Evolutionary conservation across 2,329 filamentous ascomycete species (phyloP), one percentile per base, ranked within the genome.

Genomic region (Fulvia fulva): DNA sequence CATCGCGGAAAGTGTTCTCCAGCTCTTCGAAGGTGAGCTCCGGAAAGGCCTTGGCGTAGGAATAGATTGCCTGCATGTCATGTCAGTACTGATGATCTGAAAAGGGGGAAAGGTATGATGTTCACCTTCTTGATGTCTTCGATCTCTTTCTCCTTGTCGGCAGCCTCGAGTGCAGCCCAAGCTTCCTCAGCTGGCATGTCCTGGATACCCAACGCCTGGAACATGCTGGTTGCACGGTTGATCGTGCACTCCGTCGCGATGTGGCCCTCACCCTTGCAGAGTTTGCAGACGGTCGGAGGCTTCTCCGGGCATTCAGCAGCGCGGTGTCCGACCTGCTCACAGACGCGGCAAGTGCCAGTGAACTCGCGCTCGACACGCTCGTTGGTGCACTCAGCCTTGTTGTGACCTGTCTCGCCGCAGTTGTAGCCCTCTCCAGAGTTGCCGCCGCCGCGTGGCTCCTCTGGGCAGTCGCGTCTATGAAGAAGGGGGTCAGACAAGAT

Each of bases 251-350:
- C 77, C 28, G 74, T 69, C 8, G 78, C 75, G 21, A 73, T 67
- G 67, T 90, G 68, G 26, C 86, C 85, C 67, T 83, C 80, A 63
- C 84, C 72, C 28, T 80, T 65, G 67, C 87, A 90, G 67, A 87
- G 86, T 51, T 78, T 78, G 73, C 87, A 89, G 8, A 78, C 60
- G 66, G 75, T 73, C 1, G 85, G 77, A 6, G 80, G 79, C 61
- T 82, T 83, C 1, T 80, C 73, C 1, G 87, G 86, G 63, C 88
- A 91, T 53, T 88, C 84, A 21, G 81, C 79, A 53, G 81, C 76
- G 66, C 83, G 76, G 62, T 86, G 83, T 21, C 83, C 83, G 32
- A 77, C 70, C 58, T 79, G 66, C 16, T 77, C 73, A 64, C 83
- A 86, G 71, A 82, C 76, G 61, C 81, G 82, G 74, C 87, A 90